Base-by-base conservation (phyloP, 75 land plant genomes). In the Selaginella tamariscina region DNA sequence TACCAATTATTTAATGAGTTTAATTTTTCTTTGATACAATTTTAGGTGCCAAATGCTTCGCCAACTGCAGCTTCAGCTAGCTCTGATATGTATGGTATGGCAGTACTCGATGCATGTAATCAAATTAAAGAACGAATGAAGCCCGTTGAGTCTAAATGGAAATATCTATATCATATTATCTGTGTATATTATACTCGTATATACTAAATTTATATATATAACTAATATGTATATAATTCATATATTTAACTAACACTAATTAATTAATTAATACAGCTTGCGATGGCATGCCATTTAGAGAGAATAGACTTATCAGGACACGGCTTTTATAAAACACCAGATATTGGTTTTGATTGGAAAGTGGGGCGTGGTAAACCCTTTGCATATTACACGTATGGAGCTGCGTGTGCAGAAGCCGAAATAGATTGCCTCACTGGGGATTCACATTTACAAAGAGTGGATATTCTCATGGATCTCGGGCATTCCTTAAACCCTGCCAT, bases 51-150 rank as follows among this genome's bases (percentile, higher is more conserved):
- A 54, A 93, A 93, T 80, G 70, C 98, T 29, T 89, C 98, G 11
- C 98, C 98, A 9, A 93, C 98, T 31, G 95, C 98, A 72, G 98
- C 98, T 73, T 93, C 98, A 65, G 98, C 98, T 44, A 93, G 96
- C 60, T 86, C 98, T 62, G 98, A 93, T 66, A 81, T 93, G 79
- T 93, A 93, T 77, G 98, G 96, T 31, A 85, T 83, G 32, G 98
- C 98, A 64, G 98, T 93, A 27, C 71, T 92, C 60, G 85, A 93
- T 78, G 98, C 98, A n/a, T 93, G 98, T 73, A 81, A 89, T 67
- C 88, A 93, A 74, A 89, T 93, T 24, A 93, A 86, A 75, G 77
- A 82, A 31, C 83, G 98, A 29, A 93, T 93, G 88, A 70, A 84
- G 30, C 90, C 95, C 32, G 65, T 93, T 31, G 80, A 5, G 49